Evolutionary conservation across 2,329 filamentous ascomycete species (phyloP).

Genomic region (Diplodia intermedia): DNA sequence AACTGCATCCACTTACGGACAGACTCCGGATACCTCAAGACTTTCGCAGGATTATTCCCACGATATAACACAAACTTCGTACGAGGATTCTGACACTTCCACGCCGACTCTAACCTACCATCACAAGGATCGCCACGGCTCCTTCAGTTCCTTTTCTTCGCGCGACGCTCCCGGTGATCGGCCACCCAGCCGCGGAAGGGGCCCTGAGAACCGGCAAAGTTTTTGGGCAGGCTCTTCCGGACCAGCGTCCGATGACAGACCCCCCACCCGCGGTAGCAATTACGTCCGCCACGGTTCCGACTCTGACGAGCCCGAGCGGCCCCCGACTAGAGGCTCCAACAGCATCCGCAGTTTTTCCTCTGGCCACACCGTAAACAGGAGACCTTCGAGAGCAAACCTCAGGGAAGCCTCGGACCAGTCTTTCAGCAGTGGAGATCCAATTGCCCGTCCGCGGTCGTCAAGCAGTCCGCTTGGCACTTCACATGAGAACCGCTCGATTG

Average conservation of each 20-base stretch:
- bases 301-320: slow-evolving; percentile 16
- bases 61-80: slow-evolving; percentile 13
- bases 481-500: slow-evolving; percentile 40
- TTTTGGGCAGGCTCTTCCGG: slow-evolving; percentile 34
- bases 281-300: slow-evolving; percentile 7
- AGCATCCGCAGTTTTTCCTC: slow-evolving; percentile 41
- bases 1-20: slow-evolving; percentile 37
- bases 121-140: slow-evolving; percentile 20
- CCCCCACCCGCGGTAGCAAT: slow-evolving; percentile 22
- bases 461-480: slow-evolving; percentile 32
- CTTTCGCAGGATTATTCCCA: slow-evolving; percentile 19
- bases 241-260: slow-evolving; percentile 41
- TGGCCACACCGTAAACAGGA: slow-evolving; percentile 11
- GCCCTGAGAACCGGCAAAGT: slow-evolving; percentile 15
- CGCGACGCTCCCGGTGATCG: slow-evolving; percentile 15
- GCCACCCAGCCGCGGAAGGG: slow-evolving; percentile 26
- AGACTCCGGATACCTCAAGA: slow-evolving; percentile 23
- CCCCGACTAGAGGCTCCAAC: slow-evolving; percentile 38
- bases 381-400: slow-evolving; percentile 19
- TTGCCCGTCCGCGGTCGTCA: slow-evolving; percentile 39
- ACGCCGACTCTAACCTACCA: slow-evolving; percentile 30
- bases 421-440: slow-evolving; percentile 37
- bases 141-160: slow-evolving; percentile 11
- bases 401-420: slow-evolving; percentile 40
- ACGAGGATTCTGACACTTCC: slow-evolving; percentile 19